Percentiles rank a stretch among this genome's conserved stretches.
These are phyloP conservation scores for Solanum etuberosum DNA, from an alignment of 257 asterid species.

Conservation along the genomic window DNA sequence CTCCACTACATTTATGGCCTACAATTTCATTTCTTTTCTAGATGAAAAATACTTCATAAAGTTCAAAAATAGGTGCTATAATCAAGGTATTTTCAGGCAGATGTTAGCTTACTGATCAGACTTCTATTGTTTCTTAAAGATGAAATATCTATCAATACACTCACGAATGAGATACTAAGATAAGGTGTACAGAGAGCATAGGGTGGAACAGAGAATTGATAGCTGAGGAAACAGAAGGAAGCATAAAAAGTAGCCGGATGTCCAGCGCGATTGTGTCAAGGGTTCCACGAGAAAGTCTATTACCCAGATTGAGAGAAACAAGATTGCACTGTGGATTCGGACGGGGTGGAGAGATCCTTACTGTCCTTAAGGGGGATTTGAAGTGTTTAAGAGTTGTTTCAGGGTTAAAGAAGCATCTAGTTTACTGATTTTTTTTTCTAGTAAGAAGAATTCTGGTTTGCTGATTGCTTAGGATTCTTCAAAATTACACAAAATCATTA, in stretches of 20 bases:
- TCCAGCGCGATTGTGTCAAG: not conserved
- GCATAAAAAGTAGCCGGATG: not conserved
- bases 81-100: not conserved
- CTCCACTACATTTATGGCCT: not conserved
- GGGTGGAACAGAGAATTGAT: not conserved
- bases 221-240: not conserved
- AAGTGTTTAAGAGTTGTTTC: not conserved
- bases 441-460: not conserved
- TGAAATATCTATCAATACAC: not conserved
- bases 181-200: not conserved
- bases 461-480: not conserved
- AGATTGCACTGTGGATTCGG: not conserved
- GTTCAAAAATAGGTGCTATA: not conserved
- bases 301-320: not conserved
- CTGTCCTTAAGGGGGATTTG: not conserved
- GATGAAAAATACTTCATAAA: not conserved
- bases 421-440: not conserved
- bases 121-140: not conserved
- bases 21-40: not conserved
- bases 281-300: not conserved
- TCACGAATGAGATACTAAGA: not conserved
- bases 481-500: not conserved
- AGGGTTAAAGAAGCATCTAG: not conserved
- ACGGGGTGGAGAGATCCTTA: not conserved
- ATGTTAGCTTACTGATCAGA: not conserved